Evolutionary conservation across 1,139 yeast genomes (phyloP).

Genomic region (Eremothecium sinecaudum): DNA sequence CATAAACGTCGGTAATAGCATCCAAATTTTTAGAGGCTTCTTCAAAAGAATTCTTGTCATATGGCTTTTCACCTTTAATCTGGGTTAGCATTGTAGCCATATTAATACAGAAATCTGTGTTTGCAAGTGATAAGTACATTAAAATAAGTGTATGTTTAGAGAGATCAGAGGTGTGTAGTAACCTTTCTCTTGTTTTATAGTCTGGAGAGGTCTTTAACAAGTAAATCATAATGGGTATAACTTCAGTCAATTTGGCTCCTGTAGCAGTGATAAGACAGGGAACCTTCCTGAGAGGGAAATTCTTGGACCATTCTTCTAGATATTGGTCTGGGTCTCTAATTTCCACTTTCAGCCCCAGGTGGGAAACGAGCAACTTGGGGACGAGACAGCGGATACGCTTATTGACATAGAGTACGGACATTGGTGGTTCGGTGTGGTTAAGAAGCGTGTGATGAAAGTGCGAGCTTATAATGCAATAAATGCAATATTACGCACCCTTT

Average conservation of each 20-base stretch:
- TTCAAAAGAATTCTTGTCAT: slow-evolving; percentile 69
- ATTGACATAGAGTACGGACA: slow-evolving; percentile 16
- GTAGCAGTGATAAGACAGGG: slow-evolving; percentile 78
- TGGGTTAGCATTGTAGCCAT: slow-evolving; percentile 36
- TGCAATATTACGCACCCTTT: too few relatives aligned
- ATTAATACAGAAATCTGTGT: slow-evolving; percentile 52
- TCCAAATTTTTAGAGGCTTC: slow-evolving; percentile 36
- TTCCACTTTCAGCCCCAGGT: slow-evolving; percentile 62
- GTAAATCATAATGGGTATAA: slow-evolving; percentile 56
- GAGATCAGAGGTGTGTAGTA: slow-evolving; percentile 52
- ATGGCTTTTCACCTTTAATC: slow-evolving; percentile 43
- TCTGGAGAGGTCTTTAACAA: slow-evolving; percentile 27
- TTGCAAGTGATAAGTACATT: slow-evolving; percentile 76
- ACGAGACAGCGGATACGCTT: slow-evolving; percentile 40
- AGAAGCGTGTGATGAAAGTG: too few relatives aligned
- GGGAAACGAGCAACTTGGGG: slow-evolving; percentile 54
- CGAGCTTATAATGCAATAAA: too few relatives aligned
- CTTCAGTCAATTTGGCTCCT: slow-evolving; percentile 65
- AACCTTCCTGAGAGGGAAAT: slow-evolving; percentile 63
- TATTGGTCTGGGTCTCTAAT: slow-evolving; percentile 39
- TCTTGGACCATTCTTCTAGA: slow-evolving; percentile 38
- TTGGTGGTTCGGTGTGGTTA: too few relatives aligned
- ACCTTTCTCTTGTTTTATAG: slow-evolving; percentile 23
- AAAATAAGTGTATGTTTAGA: slow-evolving; percentile 59
- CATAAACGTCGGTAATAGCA: slow-evolving; percentile 37